Conservation (phyloP, 2,329 filamentous ascomycete genomes). For the Penicillium sp. region DNA sequence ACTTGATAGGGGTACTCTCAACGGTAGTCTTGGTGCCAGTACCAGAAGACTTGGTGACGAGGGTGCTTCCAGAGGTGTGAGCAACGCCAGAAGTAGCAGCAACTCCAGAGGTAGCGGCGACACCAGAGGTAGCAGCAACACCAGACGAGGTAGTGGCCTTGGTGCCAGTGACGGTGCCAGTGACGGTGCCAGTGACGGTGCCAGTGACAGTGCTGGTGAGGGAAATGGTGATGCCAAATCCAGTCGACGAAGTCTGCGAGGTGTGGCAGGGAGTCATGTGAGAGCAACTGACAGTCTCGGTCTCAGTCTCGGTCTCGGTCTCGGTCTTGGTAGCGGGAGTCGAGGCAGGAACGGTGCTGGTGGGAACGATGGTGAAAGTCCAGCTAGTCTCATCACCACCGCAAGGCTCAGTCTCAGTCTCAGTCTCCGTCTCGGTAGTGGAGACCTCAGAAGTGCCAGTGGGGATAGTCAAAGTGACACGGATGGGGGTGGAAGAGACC, state of each 20-base stretch:
- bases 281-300: neutral
- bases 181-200: neutral
- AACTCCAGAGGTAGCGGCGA: neutral
- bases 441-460: neutral
- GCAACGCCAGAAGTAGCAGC: neutral
- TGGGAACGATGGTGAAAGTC: neutral
- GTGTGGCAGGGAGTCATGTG: neutral
- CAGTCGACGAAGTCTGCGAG: neutral
- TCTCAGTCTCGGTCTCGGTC: constrained; percentile 35
- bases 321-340: constrained; percentile 14
- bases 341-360: no score
- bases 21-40: neutral
- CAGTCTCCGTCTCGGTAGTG: neutral
- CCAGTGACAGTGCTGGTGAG: neutral
- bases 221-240: neutral
- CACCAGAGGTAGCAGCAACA: no score
- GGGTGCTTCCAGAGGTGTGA: constrained; percentile 5
- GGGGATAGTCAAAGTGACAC: neutral
- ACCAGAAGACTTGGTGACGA: neutral
- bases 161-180: no score
- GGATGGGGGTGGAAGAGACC: neutral
- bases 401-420: neutral
- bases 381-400: neutral
- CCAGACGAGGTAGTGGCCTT: no score
- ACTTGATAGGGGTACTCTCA: neutral